Base-by-base conservation (phyloP, 2,329 filamentous ascomycete species). In the Apiospora saccharicola region DNA sequence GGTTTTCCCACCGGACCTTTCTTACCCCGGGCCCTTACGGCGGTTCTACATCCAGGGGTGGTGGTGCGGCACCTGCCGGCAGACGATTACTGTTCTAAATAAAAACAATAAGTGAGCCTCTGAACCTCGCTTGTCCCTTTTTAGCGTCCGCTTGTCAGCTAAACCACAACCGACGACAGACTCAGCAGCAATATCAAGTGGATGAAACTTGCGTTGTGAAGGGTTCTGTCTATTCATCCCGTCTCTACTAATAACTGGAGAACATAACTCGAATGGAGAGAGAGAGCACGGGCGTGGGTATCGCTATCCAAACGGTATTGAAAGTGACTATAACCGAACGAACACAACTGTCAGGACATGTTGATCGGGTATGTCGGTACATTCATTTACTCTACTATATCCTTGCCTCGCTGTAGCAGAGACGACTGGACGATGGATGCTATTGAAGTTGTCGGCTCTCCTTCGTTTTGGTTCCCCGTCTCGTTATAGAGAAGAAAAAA, bases 51-150 rank as follows among this genome's bases (percentile, higher is more conserved):
- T 64, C 34, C 57, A 64, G 57, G 57, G 57, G 57, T 64, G 70
- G 53, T 30, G 51, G 51, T 61, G 70, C 70, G 70, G 70, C 49
- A 67, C 57, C 53, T 67, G 44, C 70, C 70, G 70, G 70, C 70
- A 71, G 43, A 64, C 57, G 34, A 64, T 64, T 64, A n/a, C 12
- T 64, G 57, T 64, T 64, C 57, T 64, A 64, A 64, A 64, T 64
- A 64, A 64, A 64, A 64, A 41, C 34, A 64, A 41, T 22, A 64
- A 64, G 30, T 41, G 57, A 64, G 57, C 57, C 57, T 64, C 57
- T 64, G 57, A 41, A 64, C 34, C 19, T 64, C 57, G 57, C 57
- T 64, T 64, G 57, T n/a, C 30, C 57, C 57, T 24, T 64, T 64
- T 64, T 64, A 64, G 57, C 30, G 57, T 24, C 57, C 57, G 57